Percentiles rank a stretch among this genome's conserved stretches.
Evolutionary conservation across 2,329 filamentous ascomycete genomes (phyloP).

Genomic region (Beauveria bassiana): DNA sequence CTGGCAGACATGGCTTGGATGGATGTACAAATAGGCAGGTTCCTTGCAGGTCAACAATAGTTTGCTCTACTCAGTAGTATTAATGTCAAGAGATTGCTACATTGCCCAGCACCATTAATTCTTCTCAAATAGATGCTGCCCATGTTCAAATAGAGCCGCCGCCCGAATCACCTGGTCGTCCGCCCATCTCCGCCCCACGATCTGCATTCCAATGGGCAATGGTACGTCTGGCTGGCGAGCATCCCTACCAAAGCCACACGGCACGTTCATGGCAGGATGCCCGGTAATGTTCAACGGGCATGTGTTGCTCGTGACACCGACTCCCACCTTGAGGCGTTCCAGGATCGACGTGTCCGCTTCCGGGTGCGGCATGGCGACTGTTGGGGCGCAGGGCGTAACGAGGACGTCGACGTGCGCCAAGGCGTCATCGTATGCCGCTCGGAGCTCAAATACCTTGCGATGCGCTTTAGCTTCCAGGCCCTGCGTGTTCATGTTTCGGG

Average conservation of each 20-base stretch:
- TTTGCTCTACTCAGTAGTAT: too few relatives aligned
- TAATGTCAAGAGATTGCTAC: too few relatives aligned
- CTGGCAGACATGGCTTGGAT: constrained; percentile 24
- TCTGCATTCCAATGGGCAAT: neutral
- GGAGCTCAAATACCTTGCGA: constrained; percentile 25
- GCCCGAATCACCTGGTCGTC: neutral
- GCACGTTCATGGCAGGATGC: neutral
- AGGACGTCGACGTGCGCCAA: constrained; percentile 38
- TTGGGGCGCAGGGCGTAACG: constrained; percentile 40
- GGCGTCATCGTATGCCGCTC: constrained; percentile 39
- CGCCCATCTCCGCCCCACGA: neutral
- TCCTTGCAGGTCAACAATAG: too few relatives aligned
- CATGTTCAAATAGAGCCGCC: neutral
- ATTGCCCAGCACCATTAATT: too few relatives aligned
- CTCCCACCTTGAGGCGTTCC: constrained; percentile 34
- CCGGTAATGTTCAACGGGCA: constrained; percentile 34
- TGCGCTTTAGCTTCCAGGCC: neutral
- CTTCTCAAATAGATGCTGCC: too few relatives aligned
- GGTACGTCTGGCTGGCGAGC: neutral
- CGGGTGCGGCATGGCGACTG: constrained; percentile 31
- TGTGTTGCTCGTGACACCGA: constrained; percentile 38
- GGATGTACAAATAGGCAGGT: constrained; percentile 10
- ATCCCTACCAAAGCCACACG: neutral
- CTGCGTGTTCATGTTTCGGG: neutral
- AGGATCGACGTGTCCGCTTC: constrained; percentile 17